Percentiles rank a stretch among this genome's conserved stretches.
phyloP scores from a whole-genome alignment of 495 filamentous ascomycete species.

The Penicilliopsis zonata region DNA sequence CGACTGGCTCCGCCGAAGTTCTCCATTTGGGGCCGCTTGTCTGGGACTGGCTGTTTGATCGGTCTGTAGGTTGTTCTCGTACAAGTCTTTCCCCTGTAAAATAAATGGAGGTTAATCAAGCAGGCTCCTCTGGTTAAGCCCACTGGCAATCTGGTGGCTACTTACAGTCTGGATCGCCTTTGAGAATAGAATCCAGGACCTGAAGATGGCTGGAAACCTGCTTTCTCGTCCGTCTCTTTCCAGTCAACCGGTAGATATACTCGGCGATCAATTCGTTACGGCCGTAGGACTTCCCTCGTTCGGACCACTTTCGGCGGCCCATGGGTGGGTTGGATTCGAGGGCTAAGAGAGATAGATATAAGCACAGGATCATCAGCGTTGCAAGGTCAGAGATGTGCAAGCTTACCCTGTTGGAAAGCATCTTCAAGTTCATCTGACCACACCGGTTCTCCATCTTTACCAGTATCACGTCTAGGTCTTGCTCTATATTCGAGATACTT shows the following conservation, averaged over 20 bases:
- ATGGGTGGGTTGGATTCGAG: slow-evolving; percentile 70
- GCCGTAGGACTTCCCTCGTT: slow-evolving; percentile 61
- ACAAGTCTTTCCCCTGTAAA: slow-evolving; percentile 30
- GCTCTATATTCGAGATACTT: slow-evolving; percentile 53
- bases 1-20: slow-evolving; percentile 24
- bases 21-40: slow-evolving; percentile 25
- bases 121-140: too few species aligned
- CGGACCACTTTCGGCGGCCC: slow-evolving; percentile 66
- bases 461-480: slow-evolving; percentile 47
- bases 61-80: slow-evolving; percentile 25
- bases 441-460: slow-evolving; percentile 42
- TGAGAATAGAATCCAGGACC: slow-evolving; percentile 77
- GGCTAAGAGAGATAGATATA: slow-evolving; percentile 40
- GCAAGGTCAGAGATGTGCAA: slow-evolving; percentile 3
- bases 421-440: slow-evolving; percentile 81
- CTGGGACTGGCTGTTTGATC: slow-evolving; percentile 22
- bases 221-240: slow-evolving; percentile 58
- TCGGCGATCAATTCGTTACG: slow-evolving; percentile 87
- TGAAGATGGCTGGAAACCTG: slow-evolving; percentile 96
- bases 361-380: slow-evolving; percentile 1
- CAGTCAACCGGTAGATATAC: slow-evolving; percentile 61
- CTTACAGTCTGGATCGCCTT: slow-evolving; percentile 43
- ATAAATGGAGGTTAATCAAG: too few species aligned
- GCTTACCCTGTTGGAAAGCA: slow-evolving; percentile 80
- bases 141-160: too few species aligned